Percentiles rank a stretch among this genome's conserved stretches.
Conservation (phyloP, 352 stramenopile species). For the Globisporangium mamillatum region DNA sequence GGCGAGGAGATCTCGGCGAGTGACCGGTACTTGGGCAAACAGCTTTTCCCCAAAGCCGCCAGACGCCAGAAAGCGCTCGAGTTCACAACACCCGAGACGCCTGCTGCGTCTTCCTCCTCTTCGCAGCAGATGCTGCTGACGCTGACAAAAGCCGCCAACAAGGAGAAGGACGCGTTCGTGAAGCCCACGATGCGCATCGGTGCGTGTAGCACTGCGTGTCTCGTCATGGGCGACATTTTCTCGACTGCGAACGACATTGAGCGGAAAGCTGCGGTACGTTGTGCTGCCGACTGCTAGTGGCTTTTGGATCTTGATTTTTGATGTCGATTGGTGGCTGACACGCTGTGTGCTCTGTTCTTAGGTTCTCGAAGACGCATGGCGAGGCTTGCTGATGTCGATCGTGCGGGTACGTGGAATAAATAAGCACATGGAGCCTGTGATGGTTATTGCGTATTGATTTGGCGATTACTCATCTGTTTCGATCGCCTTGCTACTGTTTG, state of each 20-base stretch:
- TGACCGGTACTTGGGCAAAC: slow-evolving; percentile 44
- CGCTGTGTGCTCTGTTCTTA: slow-evolving; percentile 8
- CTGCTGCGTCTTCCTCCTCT: not conserved
- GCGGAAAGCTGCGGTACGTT: slow-evolving; percentile 41
- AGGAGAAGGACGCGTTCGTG: slow-evolving; percentile 20
- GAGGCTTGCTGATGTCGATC: slow-evolving; percentile 43
- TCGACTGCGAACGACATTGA: slow-evolving; percentile 42
- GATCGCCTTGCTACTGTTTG: not conserved
- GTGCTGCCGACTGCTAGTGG: not conserved
- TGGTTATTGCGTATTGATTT: not conserved
- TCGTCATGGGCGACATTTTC: slow-evolving; percentile 45
- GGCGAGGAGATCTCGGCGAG: slow-evolving; percentile 50
- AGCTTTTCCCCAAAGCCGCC: slow-evolving; percentile 50
- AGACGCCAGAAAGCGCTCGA: slow-evolving; percentile 13
- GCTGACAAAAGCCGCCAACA: slow-evolving; percentile 10
- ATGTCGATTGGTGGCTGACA: not conserved
- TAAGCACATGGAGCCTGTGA: not conserved
- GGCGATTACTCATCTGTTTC: not conserved
- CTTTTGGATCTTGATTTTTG: slow-evolving; percentile 9
- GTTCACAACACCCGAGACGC: not conserved
- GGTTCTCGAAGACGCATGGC: slow-evolving; percentile 59
- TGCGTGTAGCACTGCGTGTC: slow-evolving; percentile 16
- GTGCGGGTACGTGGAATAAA: slow-evolving; percentile 38
- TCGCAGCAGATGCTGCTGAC: not conserved
- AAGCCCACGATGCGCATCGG: not conserved